Conservation (phyloP, 2,329 filamentous ascomycete genomes). For the Ophidiomyces ophidiicola region DNA sequence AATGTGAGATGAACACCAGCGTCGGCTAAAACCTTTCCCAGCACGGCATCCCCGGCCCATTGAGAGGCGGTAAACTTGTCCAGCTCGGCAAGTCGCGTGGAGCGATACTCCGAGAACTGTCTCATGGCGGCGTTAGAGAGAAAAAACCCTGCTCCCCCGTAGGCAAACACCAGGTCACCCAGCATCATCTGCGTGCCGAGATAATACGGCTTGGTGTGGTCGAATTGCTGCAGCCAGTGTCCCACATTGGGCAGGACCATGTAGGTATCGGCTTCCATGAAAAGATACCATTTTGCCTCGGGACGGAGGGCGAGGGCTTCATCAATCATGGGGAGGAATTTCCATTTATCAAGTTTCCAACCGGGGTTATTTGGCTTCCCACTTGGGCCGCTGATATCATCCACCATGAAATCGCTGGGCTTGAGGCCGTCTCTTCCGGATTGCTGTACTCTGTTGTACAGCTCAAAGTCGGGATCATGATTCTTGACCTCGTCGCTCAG, state of each 20-base stretch:
- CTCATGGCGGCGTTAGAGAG: slow-evolving; percentile 41
- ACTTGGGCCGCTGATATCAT: slow-evolving; percentile 29
- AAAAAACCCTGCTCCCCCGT: slow-evolving; percentile 43
- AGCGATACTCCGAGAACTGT: slow-evolving; percentile 33
- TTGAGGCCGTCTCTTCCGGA: slow-evolving; percentile 35
- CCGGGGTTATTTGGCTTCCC: slow-evolving; percentile 38
- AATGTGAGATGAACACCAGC: slow-evolving; percentile 35
- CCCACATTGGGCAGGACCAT: slow-evolving; percentile 43
- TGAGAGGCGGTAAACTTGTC: slow-evolving; percentile 37
- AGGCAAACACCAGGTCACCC: slow-evolving; percentile 39
- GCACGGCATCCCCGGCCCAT: slow-evolving; percentile 41
- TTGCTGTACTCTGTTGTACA: slow-evolving; percentile 39
- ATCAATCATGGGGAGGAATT: slow-evolving; percentile 45
- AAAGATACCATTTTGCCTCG: slow-evolving; percentile 46
- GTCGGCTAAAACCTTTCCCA: slow-evolving; percentile 38
- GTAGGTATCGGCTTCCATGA: slow-evolving; percentile 49
- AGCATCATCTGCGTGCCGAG: slow-evolving; percentile 44
- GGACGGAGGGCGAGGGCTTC: slow-evolving; percentile 35
- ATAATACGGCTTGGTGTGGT: slow-evolving; percentile 39
- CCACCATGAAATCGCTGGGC: slow-evolving; percentile 17
- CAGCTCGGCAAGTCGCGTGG: slow-evolving; percentile 31
- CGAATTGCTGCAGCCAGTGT: slow-evolving; percentile 41
- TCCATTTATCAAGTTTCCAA: slow-evolving; percentile 47
- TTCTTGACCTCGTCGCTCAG: slow-evolving; percentile 31
- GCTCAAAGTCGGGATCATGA: slow-evolving; percentile 38